These are phyloP conservation scores for Phytophthora kernoviae DNA, from an alignment of 352 stramenopile genomes.

Conservation along the genomic window DNA sequence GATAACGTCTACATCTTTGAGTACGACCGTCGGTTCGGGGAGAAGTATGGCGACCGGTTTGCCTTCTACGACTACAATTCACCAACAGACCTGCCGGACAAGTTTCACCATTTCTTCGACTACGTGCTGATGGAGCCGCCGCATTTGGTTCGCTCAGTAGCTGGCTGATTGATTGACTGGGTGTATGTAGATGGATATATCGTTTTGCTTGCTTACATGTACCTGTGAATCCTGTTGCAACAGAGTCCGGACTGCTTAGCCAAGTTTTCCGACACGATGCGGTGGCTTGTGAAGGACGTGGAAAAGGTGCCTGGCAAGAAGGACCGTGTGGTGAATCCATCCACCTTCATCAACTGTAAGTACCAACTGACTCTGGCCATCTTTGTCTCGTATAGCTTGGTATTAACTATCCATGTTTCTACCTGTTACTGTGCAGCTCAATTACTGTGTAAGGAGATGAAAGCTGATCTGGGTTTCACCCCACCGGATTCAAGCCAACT, in stretches of 20 bases:
- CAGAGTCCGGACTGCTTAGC: constrained; percentile 50
- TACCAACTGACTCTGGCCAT: background rate
- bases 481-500: constrained; percentile 49
- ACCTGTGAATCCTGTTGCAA: background rate
- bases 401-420: constrained; percentile 5
- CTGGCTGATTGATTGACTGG: background rate
- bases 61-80: constrained; percentile 61
- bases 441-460: constrained; percentile 49
- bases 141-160: constrained; percentile 34
- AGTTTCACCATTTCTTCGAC: constrained; percentile 62
- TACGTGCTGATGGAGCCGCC: constrained; percentile 58
- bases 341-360: constrained; percentile 58
- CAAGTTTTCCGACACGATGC: constrained; percentile 59
- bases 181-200: background rate
- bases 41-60: constrained; percentile 54
- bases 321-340: constrained; percentile 40
- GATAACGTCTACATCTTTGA: constrained; percentile 59
- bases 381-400: background rate
- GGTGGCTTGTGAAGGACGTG: constrained; percentile 45
- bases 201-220: background rate
- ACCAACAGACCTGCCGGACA: constrained; percentile 38
- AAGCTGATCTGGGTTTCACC: constrained; percentile 47
- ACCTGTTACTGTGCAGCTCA: constrained; percentile 26
- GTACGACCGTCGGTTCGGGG: constrained; percentile 50
- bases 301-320: constrained; percentile 35